Evolutionary conservation across 768 basidiomycete species (phyloP), one percentile per base, ranked within the genome.

Genomic region (Pleurotus salmoneostramineus): DNA sequence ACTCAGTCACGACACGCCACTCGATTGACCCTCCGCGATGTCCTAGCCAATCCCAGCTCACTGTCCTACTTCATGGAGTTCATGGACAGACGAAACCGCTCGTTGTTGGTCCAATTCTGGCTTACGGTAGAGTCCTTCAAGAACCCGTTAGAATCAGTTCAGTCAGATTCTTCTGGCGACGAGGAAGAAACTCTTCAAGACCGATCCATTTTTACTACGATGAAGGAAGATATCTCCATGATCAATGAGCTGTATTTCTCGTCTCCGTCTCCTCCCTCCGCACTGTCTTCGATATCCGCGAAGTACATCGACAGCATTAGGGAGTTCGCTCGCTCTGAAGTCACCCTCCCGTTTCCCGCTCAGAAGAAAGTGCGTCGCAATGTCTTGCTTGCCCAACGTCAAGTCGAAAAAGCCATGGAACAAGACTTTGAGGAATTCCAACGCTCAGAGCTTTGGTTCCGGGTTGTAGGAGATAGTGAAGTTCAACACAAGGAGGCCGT

Each of bases 21-120:
- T 4, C 74, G 81, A 8, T 71, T 91, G 21, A 77, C 82, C 0
- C 77, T 96, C 3, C 83, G 91, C 40, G 89, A 93, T 54, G 81
- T 98, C 51, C 83, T 99, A 3, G 77, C 87, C 21, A 95, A 93
- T 63, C 95, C 96, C 0, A 89, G 86, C 37, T 93, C 94, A 0
- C 80, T 98, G 2, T 93, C 92, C 2, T 96, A 97, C 69, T 92
- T 96, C 74, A 95, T 98, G 88, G 97, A 99, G 74, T 97, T 93
- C 65, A 95, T 98, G 93, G 97, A 98, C 63, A 83, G 97, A 11
- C 83, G 90, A 6, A 81, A 85, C 59, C 84, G 89, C 33, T 91
- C 95, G 10, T 66, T 92, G 10, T 83, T 93, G 7, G 93, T 97
- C 3, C 96, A 98, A 62, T 99, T 98, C 72, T 98, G 96, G 96